phyloP scores from a whole-genome alignment of 108 stramenopile species.

The Hondaea fermentalgiana region DNA sequence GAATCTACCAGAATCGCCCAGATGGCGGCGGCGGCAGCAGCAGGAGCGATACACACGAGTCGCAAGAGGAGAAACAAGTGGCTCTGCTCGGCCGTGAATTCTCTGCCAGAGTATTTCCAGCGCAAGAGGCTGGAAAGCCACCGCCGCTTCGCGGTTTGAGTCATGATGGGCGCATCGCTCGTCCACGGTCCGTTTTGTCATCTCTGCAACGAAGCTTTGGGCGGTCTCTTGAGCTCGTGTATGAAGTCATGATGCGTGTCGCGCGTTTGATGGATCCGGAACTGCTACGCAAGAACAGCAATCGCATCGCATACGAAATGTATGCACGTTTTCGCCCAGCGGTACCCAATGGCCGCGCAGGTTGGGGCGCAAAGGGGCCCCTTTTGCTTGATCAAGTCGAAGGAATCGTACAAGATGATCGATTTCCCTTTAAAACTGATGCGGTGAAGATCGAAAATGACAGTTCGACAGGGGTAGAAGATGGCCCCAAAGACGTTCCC shows the following conservation, averaged over 20 bases:
- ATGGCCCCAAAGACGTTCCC: no score
- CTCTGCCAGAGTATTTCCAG: no score
- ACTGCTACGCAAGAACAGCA: background rate
- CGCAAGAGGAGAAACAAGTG: no score
- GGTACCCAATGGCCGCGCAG: background rate
- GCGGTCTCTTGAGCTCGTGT: background rate
- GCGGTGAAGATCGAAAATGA: background rate
- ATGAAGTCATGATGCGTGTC: background rate
- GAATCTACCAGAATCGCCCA: background rate
- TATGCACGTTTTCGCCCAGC: background rate
- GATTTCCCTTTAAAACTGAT: background rate
- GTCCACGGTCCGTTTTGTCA: background rate
- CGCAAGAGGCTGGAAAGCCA: no score
- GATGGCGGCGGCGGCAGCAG: no score
- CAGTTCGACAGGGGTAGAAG: no score
- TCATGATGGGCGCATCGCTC: background rate
- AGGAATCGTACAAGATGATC: background rate
- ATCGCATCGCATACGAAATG: background rate
- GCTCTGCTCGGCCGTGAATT: no score
- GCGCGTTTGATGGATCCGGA: background rate
- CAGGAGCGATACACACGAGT: no score
- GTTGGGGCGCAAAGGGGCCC: conserved; percentile 7
- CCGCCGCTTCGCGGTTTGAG: background rate
- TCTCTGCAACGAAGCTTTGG: background rate
- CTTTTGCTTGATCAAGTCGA: background rate